Base-by-base conservation (phyloP, 495 filamentous ascomycete species). In the Filosporella fistucella region DNA sequence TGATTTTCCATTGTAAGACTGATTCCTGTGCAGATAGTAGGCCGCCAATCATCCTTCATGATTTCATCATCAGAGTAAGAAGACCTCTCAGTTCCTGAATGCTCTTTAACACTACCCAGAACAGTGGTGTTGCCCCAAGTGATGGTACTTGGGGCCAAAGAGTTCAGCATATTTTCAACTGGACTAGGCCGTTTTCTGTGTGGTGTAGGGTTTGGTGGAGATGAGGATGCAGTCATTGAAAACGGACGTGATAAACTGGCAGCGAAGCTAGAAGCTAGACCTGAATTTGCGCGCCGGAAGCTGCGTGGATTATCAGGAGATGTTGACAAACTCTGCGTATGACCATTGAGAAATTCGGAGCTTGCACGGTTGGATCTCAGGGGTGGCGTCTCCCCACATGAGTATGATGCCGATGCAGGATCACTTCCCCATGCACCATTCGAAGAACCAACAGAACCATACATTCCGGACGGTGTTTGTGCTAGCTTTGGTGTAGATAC, bases 231-330 rank as follows among this genome's bases (percentile, higher is more conserved):
- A 10, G 78, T 77, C 45, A 82, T 84, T 1, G 77, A 74, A 42
- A 89, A 85, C 13, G 84, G 82, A 13, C 83, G 78, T n/a, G 85
- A 80, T 4, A 91, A 68, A 40, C 82, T 84, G 10, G 84, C 82
- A 16, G 82, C 79, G 41, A 90, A 69, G 12, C 81, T 80, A 23
- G 79, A 82, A 3, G 75, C 73, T 22, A 85, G 62, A 17, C 76
- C 77, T 9, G 81, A 78, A 52, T 78, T 78, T 20, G 78, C 65
- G 12, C 66, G 74, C 38, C 64, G 67, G 17, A 76, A 63, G 25
- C 56, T 56, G 26, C 68, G 70, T 50, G 75, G 78, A 57, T 77
- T 71, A 49, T 81, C 87, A 12, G 88, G 86, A 13, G 87, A 94
- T 0, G 80, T 82, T 1, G 87, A 89, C 17, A 86, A 64, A 60